Evolutionary conservation across 2,329 filamentous ascomycete species (phyloP), one percentile per base, ranked within the genome.

Genomic region (Penicillium sp.): DNA sequence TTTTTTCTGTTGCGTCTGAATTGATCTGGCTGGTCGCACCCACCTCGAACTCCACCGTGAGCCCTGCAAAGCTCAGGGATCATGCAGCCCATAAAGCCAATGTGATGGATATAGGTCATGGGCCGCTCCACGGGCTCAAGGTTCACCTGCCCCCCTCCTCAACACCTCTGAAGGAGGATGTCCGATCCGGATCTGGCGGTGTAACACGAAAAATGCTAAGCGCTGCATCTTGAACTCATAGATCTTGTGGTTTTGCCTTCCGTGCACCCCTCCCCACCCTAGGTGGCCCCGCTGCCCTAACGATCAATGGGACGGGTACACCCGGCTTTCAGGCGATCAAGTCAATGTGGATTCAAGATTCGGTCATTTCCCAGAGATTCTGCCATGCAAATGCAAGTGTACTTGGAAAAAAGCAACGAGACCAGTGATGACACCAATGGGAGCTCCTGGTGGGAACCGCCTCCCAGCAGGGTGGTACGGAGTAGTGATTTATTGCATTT

Each of bases 101-200:
- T 60, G 58, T 58, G 56, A 59, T 58, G 48, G 46, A 59, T 59
- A 60, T 59, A 36, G 37, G 50, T 40, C 41, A 55, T 49, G 52
- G 46, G 43, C 45, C 47, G 55, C 44, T 48, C 46, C 46, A 32
- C 32, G 20, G 18, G 34, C 48, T 36, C 32, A 39, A 48, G 49
- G 42, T 52, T 48, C 55, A 56, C 51, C n/a, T 23, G 17, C 37
- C 46, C 29, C 37, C 18, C 37, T 3, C 12, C 18, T 41, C 37
- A 41, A 10, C 24, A 41, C 8, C 20, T 27, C 37, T 27, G 20
- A 23, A 15, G 15, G 23, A 41, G 23, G 51, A 53, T 43, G 43
- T 54, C 41, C 52, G 53, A 61, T 60, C 45, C 44, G 49, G 49
- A 54, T 61, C 55, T 63, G 55, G 61, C 61, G 61, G 61, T 63